Base-by-base conservation (phyloP, 2,329 filamentous ascomycete species). In the Alternaria ethzedia region DNA sequence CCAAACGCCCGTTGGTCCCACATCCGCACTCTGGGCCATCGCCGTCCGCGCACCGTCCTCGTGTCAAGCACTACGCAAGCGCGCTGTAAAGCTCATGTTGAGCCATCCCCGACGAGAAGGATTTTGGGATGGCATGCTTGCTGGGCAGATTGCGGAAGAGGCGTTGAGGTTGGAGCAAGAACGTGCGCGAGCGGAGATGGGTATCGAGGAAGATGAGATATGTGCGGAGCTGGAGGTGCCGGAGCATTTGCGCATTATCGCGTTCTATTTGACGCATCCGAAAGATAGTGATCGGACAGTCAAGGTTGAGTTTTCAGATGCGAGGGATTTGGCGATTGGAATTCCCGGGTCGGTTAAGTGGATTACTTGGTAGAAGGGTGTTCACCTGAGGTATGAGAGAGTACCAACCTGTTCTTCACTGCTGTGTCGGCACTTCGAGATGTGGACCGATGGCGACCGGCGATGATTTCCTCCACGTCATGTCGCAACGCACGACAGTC, bases 111-210 rank as follows among this genome's bases (percentile, higher is more conserved):
- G 76, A 7, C 67, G 88, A 85, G 20, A 78, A 73, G 20, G 85
- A 79, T 2, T 91, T 88, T 75, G 82, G 79, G 46, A 83, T 87
- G 71, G 89, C 86, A 2, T 91, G 84, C 73, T 92, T 86, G 90
- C 88, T 87, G 78, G 75, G 0, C 61, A 69, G 21, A 68, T 79
- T 25, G 77, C 74, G 3, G 66, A 62, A 52, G 70, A 73, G 52
- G 63, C 67, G 6, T 65, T 77, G 61, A 60, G 45, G 21, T 30
- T 78, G 17, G 77, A 79, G 54, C 72, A 79, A 61, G 65, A 65
- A 43, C 70, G 66, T 20, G 51, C 66, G 13, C 58, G 71, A 28
- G 66, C 59, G 10, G 68, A 28, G 23, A 66, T 44, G 66, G 67
- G 9, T 13, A 61, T 23, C 13, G 41, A 3, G 4, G 36, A 51